Conservation (phyloP, 2,329 filamentous ascomycete genomes). For the Trichoderma arundinaceum region DNA sequence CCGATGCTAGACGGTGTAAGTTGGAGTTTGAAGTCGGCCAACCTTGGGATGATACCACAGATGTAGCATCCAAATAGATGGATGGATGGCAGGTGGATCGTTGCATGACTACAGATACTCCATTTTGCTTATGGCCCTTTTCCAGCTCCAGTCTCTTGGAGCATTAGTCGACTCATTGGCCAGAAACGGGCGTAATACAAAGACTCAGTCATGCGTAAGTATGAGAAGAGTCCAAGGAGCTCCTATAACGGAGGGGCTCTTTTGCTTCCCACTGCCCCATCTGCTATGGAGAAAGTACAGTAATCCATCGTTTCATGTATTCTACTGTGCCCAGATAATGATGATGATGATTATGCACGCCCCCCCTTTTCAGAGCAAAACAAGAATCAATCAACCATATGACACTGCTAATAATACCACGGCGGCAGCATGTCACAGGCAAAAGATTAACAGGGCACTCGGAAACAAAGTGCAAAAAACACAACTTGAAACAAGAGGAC, state of each 20-base stretch:
- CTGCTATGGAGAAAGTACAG: background rate
- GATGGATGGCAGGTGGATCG: background rate
- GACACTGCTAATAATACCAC: slow-evolving; percentile 12
- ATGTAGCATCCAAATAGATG: background rate
- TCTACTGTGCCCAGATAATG: background rate
- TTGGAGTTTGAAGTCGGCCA: slow-evolving; percentile 1
- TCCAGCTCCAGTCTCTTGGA: background rate
- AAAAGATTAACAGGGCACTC: background rate
- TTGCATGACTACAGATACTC: slow-evolving; percentile 12
- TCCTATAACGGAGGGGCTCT: too few species aligned
- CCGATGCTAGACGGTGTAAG: slow-evolving; percentile 5
- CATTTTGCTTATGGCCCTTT: background rate
- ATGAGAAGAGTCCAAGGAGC: too few species aligned
- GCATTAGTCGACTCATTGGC: background rate
- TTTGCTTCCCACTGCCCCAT: too few species aligned
- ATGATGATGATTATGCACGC: slow-evolving; percentile 3
- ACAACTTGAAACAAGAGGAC: slow-evolving; percentile 20
- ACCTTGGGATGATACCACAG: slow-evolving; percentile 3
- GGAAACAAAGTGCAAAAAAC: background rate
- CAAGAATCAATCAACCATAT: slow-evolving; percentile 10
- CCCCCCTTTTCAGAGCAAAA: background rate
- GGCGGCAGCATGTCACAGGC: slow-evolving; percentile 13
- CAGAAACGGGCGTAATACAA: background rate
- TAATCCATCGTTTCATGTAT: slow-evolving; percentile 7
- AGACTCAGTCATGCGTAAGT: slow-evolving; percentile 6